These are phyloP conservation scores for Anisogramma anomala DNA, from an alignment of 2,329 filamentous ascomycete genomes.

Conservation along the genomic window DNA sequence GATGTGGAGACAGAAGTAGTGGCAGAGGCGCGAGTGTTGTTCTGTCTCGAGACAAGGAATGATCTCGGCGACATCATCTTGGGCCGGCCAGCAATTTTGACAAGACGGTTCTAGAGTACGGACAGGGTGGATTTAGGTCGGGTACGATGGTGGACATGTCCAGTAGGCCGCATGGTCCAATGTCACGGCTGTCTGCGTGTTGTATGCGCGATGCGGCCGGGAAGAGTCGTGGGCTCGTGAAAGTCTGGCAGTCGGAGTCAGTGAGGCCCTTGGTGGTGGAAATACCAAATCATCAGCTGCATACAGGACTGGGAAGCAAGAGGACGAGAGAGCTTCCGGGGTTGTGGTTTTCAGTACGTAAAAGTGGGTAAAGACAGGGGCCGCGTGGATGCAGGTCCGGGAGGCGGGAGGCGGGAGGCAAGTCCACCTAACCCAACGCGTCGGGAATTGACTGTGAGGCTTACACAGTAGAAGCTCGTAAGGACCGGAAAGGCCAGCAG, in stretches of 20 bases:
- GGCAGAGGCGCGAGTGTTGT: constrained; percentile 15
- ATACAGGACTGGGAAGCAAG: not conserved
- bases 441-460: constrained; percentile 5
- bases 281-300: constrained; percentile 4
- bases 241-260: not conserved
- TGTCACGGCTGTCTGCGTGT: not conserved
- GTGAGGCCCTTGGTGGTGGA: not conserved
- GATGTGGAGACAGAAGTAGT: constrained; percentile 6
- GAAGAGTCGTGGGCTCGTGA: not conserved
- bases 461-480: too few relatives aligned
- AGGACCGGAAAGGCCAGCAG: too few relatives aligned
- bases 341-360: constrained; percentile 21
- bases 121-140: not conserved
- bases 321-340: not conserved
- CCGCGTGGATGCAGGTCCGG: constrained; percentile 5
- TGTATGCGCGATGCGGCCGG: constrained; percentile 1
- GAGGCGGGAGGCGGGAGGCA: constrained; percentile 1
- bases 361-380: constrained; percentile 20
- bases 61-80: constrained; percentile 30
- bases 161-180: constrained; percentile 5
- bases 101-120: not conserved
- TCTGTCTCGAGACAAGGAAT: constrained; percentile 27
- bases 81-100: constrained; percentile 11
- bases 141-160: constrained; percentile 12
- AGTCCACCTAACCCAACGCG: constrained; percentile 2